These are phyloP conservation scores for Ganoderma lucidum DNA, from an alignment of 1,284 basidiomycete genomes.

Conservation along the genomic window DNA sequence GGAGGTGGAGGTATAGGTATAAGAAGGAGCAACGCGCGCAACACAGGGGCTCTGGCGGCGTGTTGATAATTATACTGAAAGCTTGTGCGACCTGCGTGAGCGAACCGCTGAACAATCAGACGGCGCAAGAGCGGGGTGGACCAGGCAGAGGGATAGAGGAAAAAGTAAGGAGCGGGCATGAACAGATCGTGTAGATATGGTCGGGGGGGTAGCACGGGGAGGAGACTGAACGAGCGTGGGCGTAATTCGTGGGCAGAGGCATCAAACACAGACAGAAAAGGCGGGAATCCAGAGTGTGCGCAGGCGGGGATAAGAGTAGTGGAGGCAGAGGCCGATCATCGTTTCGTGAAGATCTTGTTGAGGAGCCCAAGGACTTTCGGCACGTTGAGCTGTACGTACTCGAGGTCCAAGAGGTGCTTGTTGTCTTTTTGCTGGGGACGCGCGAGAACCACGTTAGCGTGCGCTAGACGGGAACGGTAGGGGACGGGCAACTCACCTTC, in stretches of 20 bases:
- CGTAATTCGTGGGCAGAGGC: slow-evolving; percentile 21
- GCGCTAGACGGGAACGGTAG: not conserved
- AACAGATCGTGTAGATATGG: slow-evolving; percentile 25
- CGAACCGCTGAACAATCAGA: not conserved
- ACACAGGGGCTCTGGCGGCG: slow-evolving; percentile 10
- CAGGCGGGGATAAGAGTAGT: not conserved
- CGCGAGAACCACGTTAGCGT: slow-evolving; percentile 19
- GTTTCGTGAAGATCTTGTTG: slow-evolving; percentile 91
- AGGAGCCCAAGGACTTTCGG: slow-evolving; percentile 91
- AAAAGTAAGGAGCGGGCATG: slow-evolving; percentile 17
- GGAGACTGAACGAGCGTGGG: slow-evolving; percentile 26
- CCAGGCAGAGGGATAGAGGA: not conserved
- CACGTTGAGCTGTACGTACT: slow-evolving; percentile 98
- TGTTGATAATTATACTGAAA: slow-evolving; percentile 20
- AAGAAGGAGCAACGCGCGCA: slow-evolving; percentile 21
- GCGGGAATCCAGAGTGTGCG: slow-evolving; percentile 2
- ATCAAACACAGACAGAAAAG: slow-evolving; percentile 14
- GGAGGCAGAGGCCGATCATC: slow-evolving; percentile 52
- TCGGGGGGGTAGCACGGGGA: slow-evolving; percentile 27
- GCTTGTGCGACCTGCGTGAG: not conserved
- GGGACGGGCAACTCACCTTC: slow-evolving; percentile 64
- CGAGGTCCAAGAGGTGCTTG: slow-evolving; percentile 93
- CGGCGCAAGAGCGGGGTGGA: slow-evolving; percentile 1
- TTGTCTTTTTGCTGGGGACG: slow-evolving; percentile 93
- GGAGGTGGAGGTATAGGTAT: slow-evolving; percentile 24